Conservation (phyloP, 768 basidiomycete species). For the Galerina marginata region DNA sequence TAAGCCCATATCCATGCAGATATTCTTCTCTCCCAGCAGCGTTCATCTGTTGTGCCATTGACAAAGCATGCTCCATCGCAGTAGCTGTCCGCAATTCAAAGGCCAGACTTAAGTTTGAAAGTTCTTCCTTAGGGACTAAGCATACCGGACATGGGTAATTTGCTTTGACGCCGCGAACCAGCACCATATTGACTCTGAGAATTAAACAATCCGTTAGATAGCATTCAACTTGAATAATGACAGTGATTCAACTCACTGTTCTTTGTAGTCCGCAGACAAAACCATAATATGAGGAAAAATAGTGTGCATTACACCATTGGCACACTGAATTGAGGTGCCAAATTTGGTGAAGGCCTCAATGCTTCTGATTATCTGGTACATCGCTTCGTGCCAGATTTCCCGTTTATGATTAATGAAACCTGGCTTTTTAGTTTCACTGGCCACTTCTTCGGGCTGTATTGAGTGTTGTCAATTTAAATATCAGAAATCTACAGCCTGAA, state of each 20-base stretch:
- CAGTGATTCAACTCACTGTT: constrained; percentile 38
- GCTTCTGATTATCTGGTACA: constrained; percentile 32
- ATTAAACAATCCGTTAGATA: not conserved
- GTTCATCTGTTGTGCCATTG: not conserved
- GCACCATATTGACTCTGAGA: constrained; percentile 43
- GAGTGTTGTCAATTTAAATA: not conserved
- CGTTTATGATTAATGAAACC: constrained; percentile 37
- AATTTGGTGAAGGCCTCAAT: constrained; percentile 21
- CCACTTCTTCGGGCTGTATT: constrained; percentile 37
- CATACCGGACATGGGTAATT: constrained; percentile 44
- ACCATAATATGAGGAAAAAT: constrained; percentile 42
- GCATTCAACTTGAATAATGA: not conserved
- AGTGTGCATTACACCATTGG: constrained; percentile 25
- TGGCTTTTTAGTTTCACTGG: constrained; percentile 32
- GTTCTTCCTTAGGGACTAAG: constrained; percentile 33
- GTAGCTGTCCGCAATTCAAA: constrained; percentile 16
- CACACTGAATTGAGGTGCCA: constrained; percentile 31
- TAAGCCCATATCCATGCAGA: not conserved
- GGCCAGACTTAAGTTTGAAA: constrained; percentile 23
- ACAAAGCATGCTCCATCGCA: not conserved
- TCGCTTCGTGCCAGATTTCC: constrained; percentile 42
- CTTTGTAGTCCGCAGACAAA: constrained; percentile 45
- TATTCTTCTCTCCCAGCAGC: not conserved
- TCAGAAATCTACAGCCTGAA: not conserved
- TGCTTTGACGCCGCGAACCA: constrained; percentile 34